Percentiles rank a stretch among this genome's conserved stretches.
phyloP scores from a whole-genome alignment of 441 rosid species.

The Omphalea diandra region DNA sequence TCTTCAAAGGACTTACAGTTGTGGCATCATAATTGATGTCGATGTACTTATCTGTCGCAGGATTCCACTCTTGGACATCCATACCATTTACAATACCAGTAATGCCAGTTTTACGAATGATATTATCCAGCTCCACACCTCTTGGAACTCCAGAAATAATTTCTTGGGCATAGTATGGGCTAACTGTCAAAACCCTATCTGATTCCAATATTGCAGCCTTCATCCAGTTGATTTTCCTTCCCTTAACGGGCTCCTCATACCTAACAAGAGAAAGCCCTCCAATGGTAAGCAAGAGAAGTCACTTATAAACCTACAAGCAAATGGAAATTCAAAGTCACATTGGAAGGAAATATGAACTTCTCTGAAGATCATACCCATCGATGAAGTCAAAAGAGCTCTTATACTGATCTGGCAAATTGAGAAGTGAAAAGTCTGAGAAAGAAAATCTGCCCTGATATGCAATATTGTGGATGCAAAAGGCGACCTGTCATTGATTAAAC shows the following conservation, averaged over 20 bases:
- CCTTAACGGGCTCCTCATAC: conserved; percentile 62
- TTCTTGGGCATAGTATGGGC: conserved; percentile 82
- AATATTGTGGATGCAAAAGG: conserved; percentile 87
- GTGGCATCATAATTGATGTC: conserved; percentile 60
- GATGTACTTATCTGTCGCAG: conserved; percentile 70
- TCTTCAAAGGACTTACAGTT: conserved; percentile 53
- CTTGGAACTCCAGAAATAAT: conserved; percentile 63
- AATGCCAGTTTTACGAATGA: conserved; percentile 54
- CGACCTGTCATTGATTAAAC: conserved; percentile 50
- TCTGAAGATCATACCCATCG: conserved; percentile 50
- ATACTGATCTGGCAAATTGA: conserved; percentile 61
- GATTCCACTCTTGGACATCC: conserved; percentile 98
- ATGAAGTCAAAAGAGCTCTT: conserved; percentile 72
- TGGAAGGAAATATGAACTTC: background rate
- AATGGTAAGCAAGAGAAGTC: conserved; percentile 3
- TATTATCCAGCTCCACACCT: conserved; percentile 75
- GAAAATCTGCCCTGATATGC: conserved; percentile 85
- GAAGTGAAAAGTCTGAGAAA: conserved; percentile 56
- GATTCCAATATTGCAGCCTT: conserved; percentile 84
- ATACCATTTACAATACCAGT: conserved; percentile 82
- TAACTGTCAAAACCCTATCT: conserved; percentile 70
- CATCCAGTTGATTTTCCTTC: conserved; percentile 96
- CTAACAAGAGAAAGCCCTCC: conserved; percentile 31
- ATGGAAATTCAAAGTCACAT: background rate
- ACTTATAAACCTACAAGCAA: background rate